Conservation (phyloP, 2,329 filamentous ascomycete genomes). For the Fusarium annulatum region DNA sequence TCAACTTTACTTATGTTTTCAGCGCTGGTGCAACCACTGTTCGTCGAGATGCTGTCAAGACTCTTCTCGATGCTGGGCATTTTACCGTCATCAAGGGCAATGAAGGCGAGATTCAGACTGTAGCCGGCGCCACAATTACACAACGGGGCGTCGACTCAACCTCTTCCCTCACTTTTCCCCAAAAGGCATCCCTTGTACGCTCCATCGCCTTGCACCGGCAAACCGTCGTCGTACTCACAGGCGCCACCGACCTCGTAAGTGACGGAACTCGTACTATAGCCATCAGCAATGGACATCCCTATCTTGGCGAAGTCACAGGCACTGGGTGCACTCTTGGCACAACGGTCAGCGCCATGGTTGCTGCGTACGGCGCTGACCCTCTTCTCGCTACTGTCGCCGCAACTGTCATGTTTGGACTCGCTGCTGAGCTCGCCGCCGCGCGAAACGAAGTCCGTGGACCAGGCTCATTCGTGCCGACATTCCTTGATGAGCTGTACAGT, state of each 20-base stretch:
- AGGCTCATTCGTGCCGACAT: slow-evolving; percentile 86
- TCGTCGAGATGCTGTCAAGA: slow-evolving; percentile 76
- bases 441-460: slow-evolving; percentile 77
- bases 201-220: slow-evolving; percentile 71
- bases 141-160: slow-evolving; percentile 90
- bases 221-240: slow-evolving; percentile 85
- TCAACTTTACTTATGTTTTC: neutral
- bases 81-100: slow-evolving; percentile 95
- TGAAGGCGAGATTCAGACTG: slow-evolving; percentile 84
- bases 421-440: slow-evolving; percentile 76
- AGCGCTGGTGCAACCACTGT: slow-evolving; percentile 82
- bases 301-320: slow-evolving; percentile 78
- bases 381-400: slow-evolving; percentile 79
- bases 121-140: slow-evolving; percentile 64
- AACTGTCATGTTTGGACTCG: slow-evolving; percentile 79
- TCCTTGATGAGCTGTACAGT: slow-evolving; percentile 76
- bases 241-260: slow-evolving; percentile 78
- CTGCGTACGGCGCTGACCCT: slow-evolving; percentile 70
- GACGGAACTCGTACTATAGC: slow-evolving; percentile 76
- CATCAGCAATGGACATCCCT: slow-evolving; percentile 80
- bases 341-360: slow-evolving; percentile 79
- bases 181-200: slow-evolving; percentile 70
- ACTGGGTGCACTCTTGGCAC: slow-evolving; percentile 90
- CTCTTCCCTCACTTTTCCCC: slow-evolving; percentile 62
- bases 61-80: slow-evolving; percentile 77